These are phyloP conservation scores for Aspergillus pseudoglaucus DNA, from an alignment of 2,329 filamentous ascomycete species.

Conservation along the genomic window DNA sequence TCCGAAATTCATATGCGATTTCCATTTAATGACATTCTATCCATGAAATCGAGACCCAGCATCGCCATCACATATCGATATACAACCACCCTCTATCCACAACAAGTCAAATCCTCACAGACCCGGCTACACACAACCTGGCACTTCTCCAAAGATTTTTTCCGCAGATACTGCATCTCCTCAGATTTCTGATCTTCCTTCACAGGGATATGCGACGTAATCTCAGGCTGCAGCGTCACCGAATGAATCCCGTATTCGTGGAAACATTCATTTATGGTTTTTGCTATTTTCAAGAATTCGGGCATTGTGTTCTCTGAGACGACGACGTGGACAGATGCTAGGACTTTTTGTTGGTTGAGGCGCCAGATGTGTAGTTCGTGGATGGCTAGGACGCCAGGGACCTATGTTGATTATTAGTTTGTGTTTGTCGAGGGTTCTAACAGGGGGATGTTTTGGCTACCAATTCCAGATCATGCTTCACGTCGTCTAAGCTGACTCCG, in stretches of 20 bases:
- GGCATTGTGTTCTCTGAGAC: constrained; percentile 52
- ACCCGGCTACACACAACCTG: constrained; percentile 47
- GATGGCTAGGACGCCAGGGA: constrained; percentile 59
- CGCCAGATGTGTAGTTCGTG: constrained; percentile 71
- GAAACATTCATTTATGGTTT: constrained; percentile 60
- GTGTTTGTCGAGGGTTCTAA: neutral
- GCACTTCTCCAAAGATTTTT: constrained; percentile 33
- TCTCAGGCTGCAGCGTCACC: constrained; percentile 63
- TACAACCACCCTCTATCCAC: constrained; percentile 23
- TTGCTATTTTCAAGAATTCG: constrained; percentile 55
- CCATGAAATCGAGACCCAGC: too few relatives aligned
- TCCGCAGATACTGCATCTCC: constrained; percentile 4
- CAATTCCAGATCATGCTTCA: constrained; percentile 63
- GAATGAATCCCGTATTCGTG: constrained; percentile 69
- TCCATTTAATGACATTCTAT: too few relatives aligned
- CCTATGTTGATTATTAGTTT: constrained; percentile 35
- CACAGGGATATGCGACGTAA: constrained; percentile 18
- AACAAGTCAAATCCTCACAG: constrained; percentile 50
- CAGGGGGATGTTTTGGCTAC: constrained; percentile 28
- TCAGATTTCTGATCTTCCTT: constrained; percentile 5
- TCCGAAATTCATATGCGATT: too few relatives aligned
- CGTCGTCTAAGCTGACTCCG: constrained; percentile 54
- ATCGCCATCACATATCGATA: too few relatives aligned
- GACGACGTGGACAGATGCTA: constrained; percentile 64
- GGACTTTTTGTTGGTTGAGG: constrained; percentile 61